These are phyloP conservation scores for Nitzschia sp. DNA, from an alignment of 108 stramenopile species.

Conservation along the genomic window DNA sequence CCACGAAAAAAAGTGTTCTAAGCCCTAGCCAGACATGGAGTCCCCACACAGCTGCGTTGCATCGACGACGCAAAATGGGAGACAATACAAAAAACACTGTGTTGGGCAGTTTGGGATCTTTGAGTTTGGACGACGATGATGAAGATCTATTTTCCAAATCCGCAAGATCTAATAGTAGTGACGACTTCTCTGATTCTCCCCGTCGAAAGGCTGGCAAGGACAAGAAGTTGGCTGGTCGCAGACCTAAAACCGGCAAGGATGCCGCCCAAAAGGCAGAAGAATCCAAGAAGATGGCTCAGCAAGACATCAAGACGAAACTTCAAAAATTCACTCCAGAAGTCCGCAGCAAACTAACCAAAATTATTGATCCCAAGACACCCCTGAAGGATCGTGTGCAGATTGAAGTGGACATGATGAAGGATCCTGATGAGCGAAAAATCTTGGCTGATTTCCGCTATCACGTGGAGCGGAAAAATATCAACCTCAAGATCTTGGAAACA, in stretches of 20 bases:
- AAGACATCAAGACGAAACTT: background rate
- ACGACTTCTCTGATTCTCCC: background rate
- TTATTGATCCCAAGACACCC: slow-evolving; percentile 20
- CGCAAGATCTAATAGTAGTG: background rate
- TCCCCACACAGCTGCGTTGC: slow-evolving; percentile 30
- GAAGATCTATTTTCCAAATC: slow-evolving; percentile 10
- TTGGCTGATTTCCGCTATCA: slow-evolving; percentile 14
- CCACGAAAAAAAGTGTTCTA: background rate
- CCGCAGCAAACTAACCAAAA: slow-evolving; percentile 8
- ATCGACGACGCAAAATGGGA: slow-evolving; percentile 21
- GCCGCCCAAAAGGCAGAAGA: background rate
- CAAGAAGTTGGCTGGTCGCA: background rate
- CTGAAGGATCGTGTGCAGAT: slow-evolving; percentile 34
- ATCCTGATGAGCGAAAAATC: slow-evolving; percentile 24
- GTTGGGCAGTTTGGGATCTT: slow-evolving; percentile 8
- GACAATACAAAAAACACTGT: slow-evolving; percentile 6
- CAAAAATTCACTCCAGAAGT: slow-evolving; percentile 18
- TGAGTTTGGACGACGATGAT: slow-evolving; percentile 17
- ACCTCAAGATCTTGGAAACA: slow-evolving; percentile 6
- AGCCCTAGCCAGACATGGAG: slow-evolving; percentile 22
- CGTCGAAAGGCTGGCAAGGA: background rate
- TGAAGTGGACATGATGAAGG: slow-evolving; percentile 36
- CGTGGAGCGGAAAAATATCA: slow-evolving; percentile 26
- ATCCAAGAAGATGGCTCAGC: background rate
- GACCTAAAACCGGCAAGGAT: background rate